Evolutionary conservation across 2,329 filamentous ascomycete species (phyloP), one percentile per base, ranked within the genome.

Genomic region (Alternaria longipes): DNA sequence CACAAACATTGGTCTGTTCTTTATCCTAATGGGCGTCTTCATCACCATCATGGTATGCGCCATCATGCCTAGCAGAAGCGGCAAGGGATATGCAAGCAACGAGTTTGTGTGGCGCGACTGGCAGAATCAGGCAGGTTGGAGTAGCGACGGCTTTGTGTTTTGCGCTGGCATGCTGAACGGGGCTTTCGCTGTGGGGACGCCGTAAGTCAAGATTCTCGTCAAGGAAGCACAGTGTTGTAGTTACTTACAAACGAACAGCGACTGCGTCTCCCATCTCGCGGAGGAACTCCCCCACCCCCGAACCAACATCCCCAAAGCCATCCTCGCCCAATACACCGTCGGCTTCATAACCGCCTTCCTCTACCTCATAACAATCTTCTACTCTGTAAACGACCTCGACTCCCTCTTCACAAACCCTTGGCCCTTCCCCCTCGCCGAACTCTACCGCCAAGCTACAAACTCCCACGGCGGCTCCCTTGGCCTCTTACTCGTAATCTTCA

Each of bases 81-180:
- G 82, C 4, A 71, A 71, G 9, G 82, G 79, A 3, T 74, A 82
- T 60, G 81, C 81, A 5, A 72, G 69, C 0, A 77, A 74, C 18
- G 66, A 64, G 1, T 83, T 82, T 54, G 82, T 84, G 0, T 84
- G 81, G 81, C 73, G 69, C 11, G 78, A 83, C 5, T 84, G 81
- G 78, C 59, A 67, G n/a, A 84, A 84, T 57, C 71, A 78, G 54
- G 81, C 82, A 0, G 82, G 83, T 1, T 84, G 79, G 65, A 66
- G 64, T 1, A 84, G 80, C 54, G 81, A 86, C 45, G 87, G 87
- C 16, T 85, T 90, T n/a, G 87, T 87, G 2, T 90, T 91, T 64
- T 78, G 90, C 26, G 80, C 86, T 0, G 88, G 89, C 18, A 89
- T 90, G 74, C 81, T 91, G 24, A 92, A 92, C 68, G 90, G 89